Evolutionary conservation across 1,139 yeast species (phyloP).

Genomic region (Saccharomyces uvarum): DNA sequence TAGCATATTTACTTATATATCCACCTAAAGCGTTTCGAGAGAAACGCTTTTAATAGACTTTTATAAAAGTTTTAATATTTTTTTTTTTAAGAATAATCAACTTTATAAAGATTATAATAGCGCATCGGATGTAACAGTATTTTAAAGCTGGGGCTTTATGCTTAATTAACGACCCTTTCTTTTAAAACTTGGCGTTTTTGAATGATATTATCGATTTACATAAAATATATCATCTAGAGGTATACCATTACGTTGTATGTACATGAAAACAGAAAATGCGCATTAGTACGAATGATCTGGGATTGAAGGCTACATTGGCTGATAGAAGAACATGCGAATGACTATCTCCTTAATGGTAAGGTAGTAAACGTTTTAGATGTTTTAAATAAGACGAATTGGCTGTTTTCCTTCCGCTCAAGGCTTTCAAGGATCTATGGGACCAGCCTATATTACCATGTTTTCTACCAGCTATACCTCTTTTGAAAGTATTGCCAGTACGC

Average conservation of each 20-base stretch:
- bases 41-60: neutral
- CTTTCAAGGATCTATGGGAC: constrained; percentile 55
- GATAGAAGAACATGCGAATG: neutral
- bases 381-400: constrained; percentile 42
- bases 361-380: constrained; percentile 44
- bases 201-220: too few relatives aligned
- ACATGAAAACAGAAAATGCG: neutral
- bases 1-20: neutral
- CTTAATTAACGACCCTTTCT: too few relatives aligned
- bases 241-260: neutral
- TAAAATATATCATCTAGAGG: too few relatives aligned
- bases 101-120: neutral
- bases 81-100: neutral
- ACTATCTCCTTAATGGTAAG: constrained; percentile 29
- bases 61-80: neutral
- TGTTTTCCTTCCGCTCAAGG: constrained; percentile 54
- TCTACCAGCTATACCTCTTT: constrained; percentile 73
- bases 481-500: constrained; percentile 54
- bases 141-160: too few relatives aligned
- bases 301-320: too few relatives aligned
- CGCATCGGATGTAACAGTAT: neutral
- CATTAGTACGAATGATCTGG: neutral
- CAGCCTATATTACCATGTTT: constrained; percentile 92
- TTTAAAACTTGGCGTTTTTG: too few relatives aligned
- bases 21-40: neutral